Percentiles rank a stretch among this genome's conserved stretches.
These are phyloP conservation scores for Bullera alba DNA, from an alignment of 768 basidiomycete genomes.

Conservation along the genomic window DNA sequence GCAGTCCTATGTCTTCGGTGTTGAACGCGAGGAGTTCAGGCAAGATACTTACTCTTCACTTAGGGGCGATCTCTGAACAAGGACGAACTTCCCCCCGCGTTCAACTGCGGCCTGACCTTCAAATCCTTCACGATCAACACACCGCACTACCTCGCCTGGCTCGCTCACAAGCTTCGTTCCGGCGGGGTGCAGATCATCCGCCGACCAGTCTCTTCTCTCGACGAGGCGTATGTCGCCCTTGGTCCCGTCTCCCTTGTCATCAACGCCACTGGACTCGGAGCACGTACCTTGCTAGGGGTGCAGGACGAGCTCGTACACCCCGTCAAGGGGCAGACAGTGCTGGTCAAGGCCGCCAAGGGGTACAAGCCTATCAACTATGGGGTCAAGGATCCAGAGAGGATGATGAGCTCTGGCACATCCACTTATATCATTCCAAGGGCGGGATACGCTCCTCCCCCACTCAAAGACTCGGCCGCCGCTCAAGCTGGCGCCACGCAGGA, in stretches of 20 bases:
- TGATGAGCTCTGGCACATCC: not conserved
- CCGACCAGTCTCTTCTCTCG: constrained; percentile 50
- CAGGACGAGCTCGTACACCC: constrained; percentile 67
- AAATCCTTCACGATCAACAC: constrained; percentile 55
- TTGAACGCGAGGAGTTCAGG: no score
- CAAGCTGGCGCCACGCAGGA: no score
- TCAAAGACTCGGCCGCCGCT: no score
- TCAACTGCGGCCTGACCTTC: constrained; percentile 49
- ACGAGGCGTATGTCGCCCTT: constrained; percentile 50
- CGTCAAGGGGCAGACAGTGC: constrained; percentile 74
- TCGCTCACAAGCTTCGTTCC: constrained; percentile 48
- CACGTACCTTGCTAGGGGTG: constrained; percentile 70
- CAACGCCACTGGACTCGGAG: constrained; percentile 58
- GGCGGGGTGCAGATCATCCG: constrained; percentile 52
- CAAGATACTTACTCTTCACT: constrained; percentile 7
- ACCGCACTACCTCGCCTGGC: constrained; percentile 53
- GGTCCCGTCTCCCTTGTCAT: constrained; percentile 49
- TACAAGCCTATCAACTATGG: constrained; percentile 42
- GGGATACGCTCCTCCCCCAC: no score
- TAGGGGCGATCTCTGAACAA: constrained; percentile 10
- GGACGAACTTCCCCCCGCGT: constrained; percentile 6
- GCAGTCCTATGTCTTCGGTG: no score
- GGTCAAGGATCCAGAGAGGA: not conserved
- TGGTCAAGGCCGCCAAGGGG: constrained; percentile 64
- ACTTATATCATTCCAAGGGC: constrained; percentile 62